phyloP scores from a whole-genome alignment of 345 rosid species.

The Leavenworthia alabamica region DNA sequence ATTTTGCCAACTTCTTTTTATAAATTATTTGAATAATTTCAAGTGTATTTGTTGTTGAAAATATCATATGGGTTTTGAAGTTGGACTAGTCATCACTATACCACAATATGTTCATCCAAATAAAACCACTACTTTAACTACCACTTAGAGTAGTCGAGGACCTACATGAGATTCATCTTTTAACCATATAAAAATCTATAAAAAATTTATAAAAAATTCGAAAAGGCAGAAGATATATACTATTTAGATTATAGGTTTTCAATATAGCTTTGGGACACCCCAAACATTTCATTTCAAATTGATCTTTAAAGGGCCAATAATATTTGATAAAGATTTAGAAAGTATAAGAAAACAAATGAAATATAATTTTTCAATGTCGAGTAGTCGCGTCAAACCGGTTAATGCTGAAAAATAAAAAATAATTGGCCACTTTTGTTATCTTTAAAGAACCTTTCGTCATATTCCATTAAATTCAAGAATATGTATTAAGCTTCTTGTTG shows the following conservation, averaged over 20 bases:
- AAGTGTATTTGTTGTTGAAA: neutral
- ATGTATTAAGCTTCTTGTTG: neutral
- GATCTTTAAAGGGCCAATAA: slow-evolving; percentile 14
- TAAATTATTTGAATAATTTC: neutral
- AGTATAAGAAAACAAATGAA: neutral
- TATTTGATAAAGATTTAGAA: neutral
- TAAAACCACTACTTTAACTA: slow-evolving; percentile 22
- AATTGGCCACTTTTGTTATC: slow-evolving; percentile 28
- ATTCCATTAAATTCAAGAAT: neutral
- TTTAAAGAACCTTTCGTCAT: neutral
- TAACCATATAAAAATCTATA: neutral
- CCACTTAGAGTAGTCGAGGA: slow-evolving; percentile 14
- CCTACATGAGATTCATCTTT: neutral
- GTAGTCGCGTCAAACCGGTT: slow-evolving; percentile 48
- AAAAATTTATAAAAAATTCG: neutral
- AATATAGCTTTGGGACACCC: slow-evolving; percentile 11
- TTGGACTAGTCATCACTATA: neutral
- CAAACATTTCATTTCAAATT: slow-evolving; percentile 9
- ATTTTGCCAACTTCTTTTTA: too few species aligned
- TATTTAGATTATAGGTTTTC: slow-evolving; percentile 20
- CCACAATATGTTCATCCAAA: slow-evolving; percentile 3
- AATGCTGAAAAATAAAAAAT: neutral
- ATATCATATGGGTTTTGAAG: neutral
- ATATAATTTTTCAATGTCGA: slow-evolving; percentile 39
- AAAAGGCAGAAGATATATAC: slow-evolving; percentile 5